Percentiles rank a stretch among this genome's conserved stretches.
These are phyloP conservation scores for Saitozyma sp. DNA, from an alignment of 768 basidiomycete species.

Conservation along the genomic window DNA sequence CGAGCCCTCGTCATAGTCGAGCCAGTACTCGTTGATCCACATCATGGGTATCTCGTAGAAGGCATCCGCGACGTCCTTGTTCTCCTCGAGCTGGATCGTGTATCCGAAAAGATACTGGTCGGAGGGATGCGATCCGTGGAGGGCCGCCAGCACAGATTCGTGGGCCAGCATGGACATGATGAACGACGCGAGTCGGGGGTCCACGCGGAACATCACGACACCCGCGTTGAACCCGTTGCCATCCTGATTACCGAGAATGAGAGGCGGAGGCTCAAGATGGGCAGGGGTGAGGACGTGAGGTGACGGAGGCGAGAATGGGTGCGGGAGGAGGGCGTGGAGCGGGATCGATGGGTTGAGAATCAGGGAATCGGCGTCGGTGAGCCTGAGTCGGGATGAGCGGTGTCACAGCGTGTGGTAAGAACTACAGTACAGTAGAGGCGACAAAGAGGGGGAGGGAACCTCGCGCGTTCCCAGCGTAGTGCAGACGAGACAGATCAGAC, in stretches of 20 bases:
- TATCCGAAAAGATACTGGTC: constrained; percentile 10
- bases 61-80: neutral
- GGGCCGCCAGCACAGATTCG: neutral
- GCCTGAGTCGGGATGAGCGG: constrained; percentile 1
- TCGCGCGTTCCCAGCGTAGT: too few relatives aligned
- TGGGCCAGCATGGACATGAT: constrained; percentile 8
- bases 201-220: constrained; percentile 13
- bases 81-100: neutral
- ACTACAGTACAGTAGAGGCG: too few relatives aligned
- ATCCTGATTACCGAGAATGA: constrained; percentile 25
- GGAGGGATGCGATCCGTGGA: neutral
- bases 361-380: constrained; percentile 22
- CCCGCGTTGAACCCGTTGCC: constrained; percentile 30
- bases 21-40: constrained; percentile 20
- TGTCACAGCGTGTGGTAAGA: too few relatives aligned
- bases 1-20: neutral
- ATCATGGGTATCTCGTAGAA: constrained; percentile 20
- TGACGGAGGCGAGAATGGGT: neutral
- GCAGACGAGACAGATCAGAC: too few relatives aligned
- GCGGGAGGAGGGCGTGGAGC: constrained; percentile 18
- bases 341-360: constrained; percentile 25
- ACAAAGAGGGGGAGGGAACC: too few relatives aligned
- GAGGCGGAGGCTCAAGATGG: constrained; percentile 4
- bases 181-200: constrained; percentile 7
- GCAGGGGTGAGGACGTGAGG: too few relatives aligned